phyloP scores from a whole-genome alignment of 148 eudicot genomes.

The Cornus florida region DNA sequence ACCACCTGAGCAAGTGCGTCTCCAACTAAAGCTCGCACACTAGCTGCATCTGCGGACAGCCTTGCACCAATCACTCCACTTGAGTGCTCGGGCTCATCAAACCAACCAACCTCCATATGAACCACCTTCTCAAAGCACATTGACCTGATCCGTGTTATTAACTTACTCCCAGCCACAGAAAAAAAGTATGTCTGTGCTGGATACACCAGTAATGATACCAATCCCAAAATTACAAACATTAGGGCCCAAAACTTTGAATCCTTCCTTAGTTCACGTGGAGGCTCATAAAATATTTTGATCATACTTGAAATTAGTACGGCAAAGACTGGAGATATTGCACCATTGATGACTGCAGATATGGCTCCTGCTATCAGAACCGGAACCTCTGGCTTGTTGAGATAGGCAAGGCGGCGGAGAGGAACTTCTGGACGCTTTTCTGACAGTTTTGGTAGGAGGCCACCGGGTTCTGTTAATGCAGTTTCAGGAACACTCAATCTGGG shows the following conservation, averaged over 20 bases:
- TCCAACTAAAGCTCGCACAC: conserved; percentile 71
- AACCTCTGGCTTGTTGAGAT: conserved; percentile 58
- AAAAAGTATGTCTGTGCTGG: conserved; percentile 42
- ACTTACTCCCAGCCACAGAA: conserved; percentile 51
- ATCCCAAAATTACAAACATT: too few relatives aligned
- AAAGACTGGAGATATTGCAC: conserved; percentile 40
- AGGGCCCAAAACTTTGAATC: too few relatives aligned
- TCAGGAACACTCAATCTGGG: conserved; percentile 18
- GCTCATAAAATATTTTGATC: conserved; percentile 34
- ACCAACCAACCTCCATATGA: conserved; percentile 82
- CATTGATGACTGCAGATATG: conserved; percentile 36
- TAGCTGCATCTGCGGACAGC: conserved; percentile 74
- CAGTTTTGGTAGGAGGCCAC: neutral
- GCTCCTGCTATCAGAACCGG: conserved; percentile 42
- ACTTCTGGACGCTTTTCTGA: conserved; percentile 40
- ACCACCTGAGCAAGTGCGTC: conserved; percentile 71
- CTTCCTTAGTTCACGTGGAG: too few relatives aligned
- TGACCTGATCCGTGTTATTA: conserved; percentile 52
- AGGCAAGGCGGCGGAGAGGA: conserved; percentile 50
- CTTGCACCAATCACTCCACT: conserved; percentile 85
- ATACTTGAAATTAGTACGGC: conserved; percentile 30
- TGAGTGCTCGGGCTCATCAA: conserved; percentile 69
- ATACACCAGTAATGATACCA: conserved; percentile 25
- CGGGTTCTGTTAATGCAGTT: conserved; percentile 13
- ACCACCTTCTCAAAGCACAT: conserved; percentile 72